These are phyloP conservation scores for Ustilago cynodontis DNA, from an alignment of 1,284 basidiomycete species.

Conservation along the genomic window DNA sequence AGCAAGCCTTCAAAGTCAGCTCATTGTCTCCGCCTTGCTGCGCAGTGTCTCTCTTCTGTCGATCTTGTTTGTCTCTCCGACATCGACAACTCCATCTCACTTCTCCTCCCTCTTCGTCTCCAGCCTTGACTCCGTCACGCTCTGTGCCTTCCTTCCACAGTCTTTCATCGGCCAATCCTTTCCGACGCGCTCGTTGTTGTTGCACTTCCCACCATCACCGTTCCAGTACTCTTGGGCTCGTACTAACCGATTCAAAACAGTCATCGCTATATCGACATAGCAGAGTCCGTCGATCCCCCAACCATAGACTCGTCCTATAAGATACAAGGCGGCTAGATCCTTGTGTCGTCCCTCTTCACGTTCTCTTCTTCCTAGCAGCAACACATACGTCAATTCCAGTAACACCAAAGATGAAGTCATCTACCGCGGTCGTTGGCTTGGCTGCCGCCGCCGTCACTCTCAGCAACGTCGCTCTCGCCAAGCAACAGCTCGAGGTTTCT, in stretches of 20 bases:
- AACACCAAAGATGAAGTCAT: slow-evolving; percentile 36
- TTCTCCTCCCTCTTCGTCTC: not conserved
- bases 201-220: not conserved
- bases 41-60: not conserved
- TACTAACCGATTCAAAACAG: not conserved
- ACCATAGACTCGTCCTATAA: not conserved
- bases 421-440: slow-evolving; percentile 31
- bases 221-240: not conserved
- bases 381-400: not conserved
- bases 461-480: slow-evolving; percentile 19
- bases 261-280: not conserved
- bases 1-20: not conserved
- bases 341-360: not conserved
- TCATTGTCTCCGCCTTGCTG: slow-evolving; percentile 3
- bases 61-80: slow-evolving; percentile 28
- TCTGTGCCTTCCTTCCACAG: not conserved
- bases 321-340: not conserved
- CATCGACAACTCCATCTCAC: slow-evolving; percentile 1
- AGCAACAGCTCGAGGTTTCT: slow-evolving; percentile 37
- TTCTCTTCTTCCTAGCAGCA: not conserved
- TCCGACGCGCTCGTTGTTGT: not conserved
- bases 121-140: not conserved
- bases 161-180: not conserved
- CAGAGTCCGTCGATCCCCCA: not conserved
- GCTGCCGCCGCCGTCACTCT: slow-evolving; percentile 40